These are phyloP conservation scores for Isatis tinctoria DNA, from an alignment of 345 rosid species.

Conservation along the genomic window DNA sequence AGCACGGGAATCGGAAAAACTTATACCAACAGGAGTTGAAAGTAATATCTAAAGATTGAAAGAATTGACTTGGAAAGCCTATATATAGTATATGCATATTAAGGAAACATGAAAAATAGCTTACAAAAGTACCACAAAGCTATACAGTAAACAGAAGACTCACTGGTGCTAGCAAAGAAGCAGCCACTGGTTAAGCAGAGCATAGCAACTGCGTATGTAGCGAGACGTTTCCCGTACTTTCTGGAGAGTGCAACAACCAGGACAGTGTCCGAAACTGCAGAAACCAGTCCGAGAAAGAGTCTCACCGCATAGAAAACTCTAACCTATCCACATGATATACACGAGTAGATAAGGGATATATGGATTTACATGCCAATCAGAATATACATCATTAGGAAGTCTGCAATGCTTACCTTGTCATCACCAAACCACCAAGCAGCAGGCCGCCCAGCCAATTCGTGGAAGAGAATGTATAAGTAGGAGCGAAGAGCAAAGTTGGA, in stretches of 20 bases:
- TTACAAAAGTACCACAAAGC: background rate
- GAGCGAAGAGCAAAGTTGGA: conserved; percentile 92
- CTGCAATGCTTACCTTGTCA: conserved; percentile 58
- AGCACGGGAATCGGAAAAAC: background rate
- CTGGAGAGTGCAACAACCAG: conserved; percentile 86
- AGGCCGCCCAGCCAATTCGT: conserved; percentile 75
- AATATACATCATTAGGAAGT: background rate
- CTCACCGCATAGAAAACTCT: conserved; percentile 94
- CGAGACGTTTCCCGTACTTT: conserved; percentile 87
- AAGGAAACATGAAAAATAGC: background rate
- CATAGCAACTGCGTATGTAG: conserved; percentile 89
- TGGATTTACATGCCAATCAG: background rate
- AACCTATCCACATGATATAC: conserved; percentile 44
- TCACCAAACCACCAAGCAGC: conserved; percentile 79
- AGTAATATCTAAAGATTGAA: background rate
- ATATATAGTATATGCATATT: background rate
- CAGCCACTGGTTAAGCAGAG: conserved; percentile 97
- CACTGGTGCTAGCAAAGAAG: conserved; percentile 98
- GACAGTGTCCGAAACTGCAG: conserved; percentile 77
- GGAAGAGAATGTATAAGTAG: conserved; percentile 74
- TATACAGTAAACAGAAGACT: conserved; percentile 31
- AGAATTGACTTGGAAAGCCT: background rate
- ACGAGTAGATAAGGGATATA: background rate
- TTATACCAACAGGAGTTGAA: background rate
- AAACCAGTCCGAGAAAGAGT: conserved; percentile 78